Evolutionary conservation across 2,329 filamentous ascomycete genomes (phyloP).

Genomic region (Beauveria brongniartii): DNA sequence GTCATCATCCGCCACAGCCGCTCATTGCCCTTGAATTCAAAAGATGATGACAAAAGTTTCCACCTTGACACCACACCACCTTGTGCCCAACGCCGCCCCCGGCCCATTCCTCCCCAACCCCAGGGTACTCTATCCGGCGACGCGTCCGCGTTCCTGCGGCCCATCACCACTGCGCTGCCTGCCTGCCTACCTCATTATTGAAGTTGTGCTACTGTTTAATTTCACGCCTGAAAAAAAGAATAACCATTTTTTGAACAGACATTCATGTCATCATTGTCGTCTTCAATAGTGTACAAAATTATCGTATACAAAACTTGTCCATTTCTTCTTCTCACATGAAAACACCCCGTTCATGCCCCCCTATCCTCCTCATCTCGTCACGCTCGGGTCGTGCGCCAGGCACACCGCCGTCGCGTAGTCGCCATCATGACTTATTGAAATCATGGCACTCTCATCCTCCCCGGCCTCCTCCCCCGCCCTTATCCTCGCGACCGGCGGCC

Average conservation of each 20-base stretch:
- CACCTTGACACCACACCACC: neutral
- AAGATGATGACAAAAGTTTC: neutral
- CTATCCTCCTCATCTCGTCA: neutral
- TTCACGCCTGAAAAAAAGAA: neutral
- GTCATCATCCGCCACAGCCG: neutral
- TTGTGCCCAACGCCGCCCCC: neutral
- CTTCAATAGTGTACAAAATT: neutral
- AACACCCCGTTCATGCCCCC: neutral
- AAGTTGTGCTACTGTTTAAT: neutral
- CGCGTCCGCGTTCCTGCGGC: no score
- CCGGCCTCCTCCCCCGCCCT: slow-evolving; percentile 19
- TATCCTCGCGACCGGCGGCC: slow-evolving; percentile 38
- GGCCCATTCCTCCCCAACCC: neutral
- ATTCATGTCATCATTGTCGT: neutral
- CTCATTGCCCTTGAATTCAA: neutral
- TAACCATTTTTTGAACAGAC: neutral
- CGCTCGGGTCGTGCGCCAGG: slow-evolving; percentile 34
- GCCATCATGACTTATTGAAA: slow-evolving; percentile 84
- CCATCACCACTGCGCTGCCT: no score
- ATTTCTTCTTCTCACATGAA: neutral
- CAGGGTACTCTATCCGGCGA: neutral
- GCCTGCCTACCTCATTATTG: no score
- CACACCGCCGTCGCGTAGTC: slow-evolving; percentile 71
- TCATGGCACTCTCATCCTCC: slow-evolving; percentile 47
- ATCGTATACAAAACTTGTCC: neutral